phyloP scores from a whole-genome alignment of 306 rosid species.

The Arachis hypogaea region DNA sequence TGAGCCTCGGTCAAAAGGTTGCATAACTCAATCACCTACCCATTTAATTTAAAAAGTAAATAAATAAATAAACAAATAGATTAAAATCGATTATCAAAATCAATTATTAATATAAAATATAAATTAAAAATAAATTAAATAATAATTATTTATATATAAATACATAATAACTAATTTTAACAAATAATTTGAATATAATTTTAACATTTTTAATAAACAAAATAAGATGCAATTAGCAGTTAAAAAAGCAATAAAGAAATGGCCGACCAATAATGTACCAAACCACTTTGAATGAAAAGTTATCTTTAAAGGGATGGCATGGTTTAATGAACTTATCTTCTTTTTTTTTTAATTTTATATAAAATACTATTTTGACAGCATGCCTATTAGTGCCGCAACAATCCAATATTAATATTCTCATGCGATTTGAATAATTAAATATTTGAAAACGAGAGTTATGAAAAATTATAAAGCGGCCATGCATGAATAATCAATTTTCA shows the following conservation, averaged over 20 bases:
- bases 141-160: too few relatives aligned
- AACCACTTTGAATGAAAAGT: not conserved
- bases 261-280: not conserved
- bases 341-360: too few relatives aligned
- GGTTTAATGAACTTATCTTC: not conserved
- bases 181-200: not conserved
- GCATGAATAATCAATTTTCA: too few relatives aligned
- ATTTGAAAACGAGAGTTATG: too few relatives aligned
- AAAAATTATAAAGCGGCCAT: too few relatives aligned
- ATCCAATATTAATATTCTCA: not conserved
- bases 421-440: not conserved
- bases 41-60: not conserved
- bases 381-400: not conserved
- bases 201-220: too few relatives aligned
- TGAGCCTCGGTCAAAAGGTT: not conserved
- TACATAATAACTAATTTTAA: not conserved
- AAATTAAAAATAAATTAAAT: too few relatives aligned
- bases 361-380: constrained; percentile 22
- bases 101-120: too few relatives aligned
- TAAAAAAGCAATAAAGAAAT: not conserved
- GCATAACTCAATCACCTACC: not conserved
- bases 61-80: too few relatives aligned
- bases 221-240: not conserved
- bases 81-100: too few relatives aligned
- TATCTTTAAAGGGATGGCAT: not conserved